Evolutionary conservation across 78 protist species (phyloP), one percentile per base, ranked within the genome.

Genomic region (Monosiga brevicollis): DNA sequence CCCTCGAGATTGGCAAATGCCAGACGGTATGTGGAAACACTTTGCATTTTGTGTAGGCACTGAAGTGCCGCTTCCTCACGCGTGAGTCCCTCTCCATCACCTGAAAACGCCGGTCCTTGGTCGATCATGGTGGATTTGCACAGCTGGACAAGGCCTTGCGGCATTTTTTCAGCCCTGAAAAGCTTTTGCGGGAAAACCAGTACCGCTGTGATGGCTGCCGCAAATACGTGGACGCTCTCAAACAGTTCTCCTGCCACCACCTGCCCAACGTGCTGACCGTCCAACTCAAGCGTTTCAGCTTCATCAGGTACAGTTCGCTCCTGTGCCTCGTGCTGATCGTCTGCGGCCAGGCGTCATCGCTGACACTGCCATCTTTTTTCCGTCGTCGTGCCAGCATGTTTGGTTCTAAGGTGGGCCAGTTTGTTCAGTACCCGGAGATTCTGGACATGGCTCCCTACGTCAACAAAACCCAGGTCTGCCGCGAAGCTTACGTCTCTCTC

Each of bases 231-330:
- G n/a, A n/a, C n/a, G n/a, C n/a, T n/a, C 0, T 1, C 24, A 87
- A 87, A 86, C 54, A 42, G 38, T 23, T 87, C n/a, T 23, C 77
- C 0, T 25, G 90, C 32, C 37, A 43, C 82, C 23, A 24, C 29
- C n/a, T 84, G 35, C 95, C 95, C 22, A 35, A 10, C 22, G 83
- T 89, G 32, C 92, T 92, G 39, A 6, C n/a, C 29, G 39, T 92
- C 25, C 91, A 90, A 11, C 89, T 92, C 35, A 92, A 92, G 86
- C 88, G 95, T 36, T 92, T 92, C 84, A 83, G 77, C 39, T 76
- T 3, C 9, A 20, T 42, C 26, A 23, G 73, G 24, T 34, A 1
- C 1, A 3, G 55, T 35, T n/a, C n/a, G n/a, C n/a, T n/a, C n/a
- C n/a, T n/a, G n/a, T n/a, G n/a, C 42, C 42, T 37, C 78, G 35